phyloP scores from a whole-genome alignment of 768 basidiomycete species.

The Podaxis mareebaensis region DNA sequence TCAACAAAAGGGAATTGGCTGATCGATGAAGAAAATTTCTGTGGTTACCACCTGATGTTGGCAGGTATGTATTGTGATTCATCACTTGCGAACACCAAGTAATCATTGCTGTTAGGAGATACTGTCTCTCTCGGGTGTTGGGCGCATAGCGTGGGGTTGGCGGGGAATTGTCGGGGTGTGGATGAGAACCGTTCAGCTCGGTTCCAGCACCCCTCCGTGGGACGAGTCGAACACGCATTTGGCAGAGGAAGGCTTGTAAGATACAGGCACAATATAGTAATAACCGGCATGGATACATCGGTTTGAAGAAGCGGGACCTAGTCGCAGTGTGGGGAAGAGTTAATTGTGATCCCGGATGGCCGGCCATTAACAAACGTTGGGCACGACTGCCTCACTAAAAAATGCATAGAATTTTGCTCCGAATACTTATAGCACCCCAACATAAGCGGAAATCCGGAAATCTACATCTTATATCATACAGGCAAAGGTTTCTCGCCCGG shows the following conservation, averaged over 20 bases:
- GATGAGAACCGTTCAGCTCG: neutral
- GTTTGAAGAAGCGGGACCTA: neutral
- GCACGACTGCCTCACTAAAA: neutral
- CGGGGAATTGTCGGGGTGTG: conserved; percentile 8
- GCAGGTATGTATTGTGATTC: neutral
- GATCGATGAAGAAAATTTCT: neutral
- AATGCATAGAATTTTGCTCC: neutral
- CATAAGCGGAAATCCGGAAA: too few species aligned
- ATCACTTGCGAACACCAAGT: neutral
- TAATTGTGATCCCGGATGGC: neutral
- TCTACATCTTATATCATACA: too few species aligned
- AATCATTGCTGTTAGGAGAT: neutral
- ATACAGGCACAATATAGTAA: neutral
- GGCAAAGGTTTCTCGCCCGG: too few species aligned
- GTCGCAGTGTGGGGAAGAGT: neutral
- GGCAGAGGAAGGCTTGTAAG: neutral
- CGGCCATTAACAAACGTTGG: neutral
- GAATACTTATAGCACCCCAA: neutral
- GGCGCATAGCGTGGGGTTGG: neutral
- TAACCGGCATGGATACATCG: neutral
- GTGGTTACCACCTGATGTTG: neutral
- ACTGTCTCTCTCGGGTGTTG: neutral
- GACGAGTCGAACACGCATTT: neutral
- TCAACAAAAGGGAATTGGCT: neutral
- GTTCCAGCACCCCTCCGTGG: neutral